Evolutionary conservation across 192 early-diverging fungal genomes (phyloP), one percentile per base, ranked within the genome.

Genomic region (Mortierella antarctica): DNA sequence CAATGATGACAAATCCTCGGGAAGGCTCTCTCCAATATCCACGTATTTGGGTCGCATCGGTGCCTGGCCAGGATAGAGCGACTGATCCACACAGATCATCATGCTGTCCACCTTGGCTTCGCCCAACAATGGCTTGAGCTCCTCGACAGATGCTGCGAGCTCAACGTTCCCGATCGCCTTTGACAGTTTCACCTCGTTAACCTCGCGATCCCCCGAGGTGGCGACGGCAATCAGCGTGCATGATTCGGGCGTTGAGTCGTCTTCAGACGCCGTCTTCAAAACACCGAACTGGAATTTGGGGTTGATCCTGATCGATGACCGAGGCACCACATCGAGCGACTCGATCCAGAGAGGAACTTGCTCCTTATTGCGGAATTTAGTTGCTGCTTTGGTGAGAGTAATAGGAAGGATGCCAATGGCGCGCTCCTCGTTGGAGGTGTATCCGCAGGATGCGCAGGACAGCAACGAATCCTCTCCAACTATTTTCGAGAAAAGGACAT

Each of bases 381-480:
- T 74, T 1, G 65, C 57, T 4, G 68, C 65, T 45, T 73, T 72
- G 50, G 56, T 53, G 62, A 62, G 62, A 20, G 63, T n/a, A 5
- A 53, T 44, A 11, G 81, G 81, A 17, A 83, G 56, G 39, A 83
- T 47, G 12, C 88, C 91, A 14, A 82, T 44, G 17, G 94, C 94
- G 6, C 89, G 85, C 71, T 97, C 96, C 61, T 94, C 94, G 66
- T 98, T 98, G 4, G 95, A 93, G 17, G 88, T 87, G 79, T 96
- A 96, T 31, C 87, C 89, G 71, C 96, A 98, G n/a, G 62, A 47
- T 5, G 69, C 20, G 74, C 96, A 98, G 0, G 75, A 71, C 20
- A 96, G 78, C 57, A 98, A 59, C 2, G 89, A 89, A 63, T 98
- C 95, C 82, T 98, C 96, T 20, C 96, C 96, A 2, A 86, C 89